Conservation (phyloP, 2,329 filamentous ascomycete species). For the Periconia sp. region DNA sequence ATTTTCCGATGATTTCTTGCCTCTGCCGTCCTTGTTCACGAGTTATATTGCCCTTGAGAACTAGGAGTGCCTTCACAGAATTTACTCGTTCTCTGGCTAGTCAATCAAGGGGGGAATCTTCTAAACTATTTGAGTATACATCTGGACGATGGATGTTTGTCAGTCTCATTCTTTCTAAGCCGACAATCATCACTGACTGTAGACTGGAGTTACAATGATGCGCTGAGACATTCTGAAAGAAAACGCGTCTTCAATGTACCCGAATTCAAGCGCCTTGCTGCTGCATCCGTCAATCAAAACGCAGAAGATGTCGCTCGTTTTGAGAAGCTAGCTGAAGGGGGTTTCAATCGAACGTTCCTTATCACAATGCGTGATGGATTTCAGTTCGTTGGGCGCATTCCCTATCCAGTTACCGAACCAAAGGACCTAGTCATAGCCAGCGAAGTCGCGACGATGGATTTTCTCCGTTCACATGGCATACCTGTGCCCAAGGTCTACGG, state of each 20-base stretch:
- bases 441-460: slow-evolving; percentile 43
- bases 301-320: slow-evolving; percentile 23
- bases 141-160: slow-evolving; percentile 27
- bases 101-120: no score
- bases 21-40: no score
- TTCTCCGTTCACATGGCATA: slow-evolving; percentile 33
- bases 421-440: slow-evolving; percentile 35
- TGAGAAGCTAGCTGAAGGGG: slow-evolving; percentile 27
- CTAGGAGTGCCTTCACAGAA: no score
- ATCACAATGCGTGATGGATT: slow-evolving; percentile 28
- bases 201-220: slow-evolving; percentile 21
- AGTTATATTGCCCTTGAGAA: no score
- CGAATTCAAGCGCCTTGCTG: slow-evolving; percentile 30
- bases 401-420: slow-evolving; percentile 25
- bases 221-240: slow-evolving; percentile 16
- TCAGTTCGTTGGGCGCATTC: slow-evolving; percentile 26
- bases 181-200: slow-evolving; percentile 12
- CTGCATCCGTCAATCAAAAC: slow-evolving; percentile 21
- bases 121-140: slow-evolving; percentile 27
- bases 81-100: no score
- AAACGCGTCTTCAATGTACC: slow-evolving; percentile 19
- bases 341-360: slow-evolving; percentile 28
- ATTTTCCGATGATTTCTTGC: no score
- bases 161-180: not conserved
- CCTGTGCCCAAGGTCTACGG: slow-evolving; percentile 42